These are phyloP conservation scores for Nasturtium officinale DNA, from an alignment of 345 rosid species.

Conservation along the genomic window DNA sequence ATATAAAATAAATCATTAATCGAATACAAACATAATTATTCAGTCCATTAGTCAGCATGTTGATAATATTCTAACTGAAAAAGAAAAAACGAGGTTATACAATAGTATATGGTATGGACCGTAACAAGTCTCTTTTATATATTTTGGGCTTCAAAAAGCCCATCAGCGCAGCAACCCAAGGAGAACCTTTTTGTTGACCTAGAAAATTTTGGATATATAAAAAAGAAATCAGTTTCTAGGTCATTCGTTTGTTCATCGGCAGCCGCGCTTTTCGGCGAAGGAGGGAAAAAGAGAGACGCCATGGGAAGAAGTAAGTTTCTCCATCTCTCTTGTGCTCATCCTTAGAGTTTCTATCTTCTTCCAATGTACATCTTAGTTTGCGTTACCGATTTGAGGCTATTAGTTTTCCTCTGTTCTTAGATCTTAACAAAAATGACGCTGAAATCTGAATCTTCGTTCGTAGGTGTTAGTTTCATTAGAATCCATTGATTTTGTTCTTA, in stretches of 20 bases:
- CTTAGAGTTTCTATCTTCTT: not conserved
- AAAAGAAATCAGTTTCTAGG: not conserved
- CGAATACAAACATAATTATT: not conserved
- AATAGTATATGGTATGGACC: not conserved
- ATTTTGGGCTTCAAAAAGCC: not conserved
- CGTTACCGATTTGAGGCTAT: not conserved
- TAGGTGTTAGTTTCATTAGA: too few relatives aligned
- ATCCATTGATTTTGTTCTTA: too few relatives aligned
- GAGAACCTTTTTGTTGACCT: conserved; percentile 27
- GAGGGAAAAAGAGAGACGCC: conserved; percentile 30
- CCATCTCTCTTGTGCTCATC: not conserved
- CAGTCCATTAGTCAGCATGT: too few relatives aligned
- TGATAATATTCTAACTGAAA: too few relatives aligned
- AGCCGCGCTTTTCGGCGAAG: conserved; percentile 27
- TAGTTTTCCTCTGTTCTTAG: not conserved
- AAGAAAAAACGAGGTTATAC: not conserved
- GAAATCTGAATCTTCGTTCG: not conserved
- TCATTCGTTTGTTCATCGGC: not conserved
- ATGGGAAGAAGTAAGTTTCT: conserved; percentile 60
- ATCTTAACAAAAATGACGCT: not conserved
- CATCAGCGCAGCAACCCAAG: not conserved
- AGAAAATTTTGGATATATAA: conserved; percentile 12
- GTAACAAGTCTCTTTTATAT: not conserved
- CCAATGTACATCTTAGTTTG: not conserved
- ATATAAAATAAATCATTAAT: too few relatives aligned